Evolutionary conservation across 2,329 filamentous ascomycete species (phyloP).

Genomic region (Penicillium sp.): DNA sequence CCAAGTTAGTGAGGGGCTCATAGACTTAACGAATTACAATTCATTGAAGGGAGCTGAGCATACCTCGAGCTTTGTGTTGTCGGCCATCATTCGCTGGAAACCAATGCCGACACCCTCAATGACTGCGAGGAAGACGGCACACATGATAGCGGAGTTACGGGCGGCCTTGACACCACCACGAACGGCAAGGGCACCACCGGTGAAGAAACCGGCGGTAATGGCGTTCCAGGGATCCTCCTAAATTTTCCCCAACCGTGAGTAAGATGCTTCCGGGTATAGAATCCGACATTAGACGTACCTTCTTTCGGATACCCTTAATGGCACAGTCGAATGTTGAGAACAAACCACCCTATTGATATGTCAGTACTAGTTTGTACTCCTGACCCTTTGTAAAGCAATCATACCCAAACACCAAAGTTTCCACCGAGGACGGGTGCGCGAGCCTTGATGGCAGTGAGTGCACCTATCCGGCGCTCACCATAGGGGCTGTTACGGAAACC

Average conservation of each 20-base stretch:
- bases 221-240: constrained; percentile 94
- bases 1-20: constrained; percentile 5
- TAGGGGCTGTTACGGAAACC: constrained; percentile 87
- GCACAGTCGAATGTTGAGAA: constrained; percentile 97
- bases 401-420: constrained; percentile 89
- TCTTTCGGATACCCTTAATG: constrained; percentile 89
- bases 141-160: constrained; percentile 93
- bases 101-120: constrained; percentile 98
- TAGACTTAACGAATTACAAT: constrained; percentile 7
- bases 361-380: not conserved
- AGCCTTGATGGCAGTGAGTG: constrained; percentile 95
- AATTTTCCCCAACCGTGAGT: not conserved
- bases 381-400: not conserved
- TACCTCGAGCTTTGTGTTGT: constrained; percentile 80
- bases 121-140: constrained; percentile 88
- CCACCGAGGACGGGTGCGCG: constrained; percentile 93
- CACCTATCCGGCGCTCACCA: constrained; percentile 92
- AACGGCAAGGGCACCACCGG: constrained; percentile 86
- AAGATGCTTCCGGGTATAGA: constrained; percentile 65
- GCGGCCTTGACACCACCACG: constrained; percentile 90
- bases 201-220: constrained; percentile 97
- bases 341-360: constrained; percentile 63
- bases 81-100: constrained; percentile 91
- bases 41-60: constrained; percentile 17
- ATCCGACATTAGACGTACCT: constrained; percentile 38